Conservation (phyloP, 2,329 filamentous ascomycete genomes). For the Nigrospora sphaerica region DNA sequence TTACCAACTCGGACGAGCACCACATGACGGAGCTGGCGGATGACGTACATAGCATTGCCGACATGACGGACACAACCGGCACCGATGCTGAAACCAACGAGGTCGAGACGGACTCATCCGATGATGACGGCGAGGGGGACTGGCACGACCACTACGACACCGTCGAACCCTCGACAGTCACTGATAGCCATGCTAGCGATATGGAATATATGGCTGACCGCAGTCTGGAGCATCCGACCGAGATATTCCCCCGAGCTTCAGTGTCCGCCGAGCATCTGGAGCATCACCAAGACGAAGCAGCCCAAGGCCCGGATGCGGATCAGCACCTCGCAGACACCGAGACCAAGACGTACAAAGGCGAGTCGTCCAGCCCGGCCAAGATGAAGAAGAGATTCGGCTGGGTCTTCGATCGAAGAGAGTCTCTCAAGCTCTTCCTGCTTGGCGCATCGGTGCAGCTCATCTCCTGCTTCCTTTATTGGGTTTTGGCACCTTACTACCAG, state of each 20-base stretch:
- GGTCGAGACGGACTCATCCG: slow-evolving; percentile 29
- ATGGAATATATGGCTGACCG: slow-evolving; percentile 18
- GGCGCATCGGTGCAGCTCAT: too few relatives aligned
- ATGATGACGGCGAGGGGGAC: slow-evolving; percentile 13
- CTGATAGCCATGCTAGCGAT: slow-evolving; percentile 7
- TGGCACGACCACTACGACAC: slow-evolving; percentile 8
- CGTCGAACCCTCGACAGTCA: slow-evolving; percentile 7
- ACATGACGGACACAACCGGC: slow-evolving; percentile 27
- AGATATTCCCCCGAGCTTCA: slow-evolving; percentile 15
- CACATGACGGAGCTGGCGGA: slow-evolving; percentile 31
- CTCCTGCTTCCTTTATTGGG: too few relatives aligned
- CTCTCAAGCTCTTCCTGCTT: too few relatives aligned
- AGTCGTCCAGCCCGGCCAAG: too few relatives aligned
- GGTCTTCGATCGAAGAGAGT: too few relatives aligned
- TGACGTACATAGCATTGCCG: slow-evolving; percentile 41
- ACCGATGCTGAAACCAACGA: slow-evolving; percentile 42
- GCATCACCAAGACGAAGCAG: too few relatives aligned
- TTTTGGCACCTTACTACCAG: slow-evolving; percentile 1
- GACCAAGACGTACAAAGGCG: too few relatives aligned
- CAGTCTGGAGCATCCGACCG: slow-evolving; percentile 23
- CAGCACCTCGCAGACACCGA: too few relatives aligned
- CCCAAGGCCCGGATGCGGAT: too few relatives aligned
- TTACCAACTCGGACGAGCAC: slow-evolving; percentile 39
- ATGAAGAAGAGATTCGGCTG: too few relatives aligned
- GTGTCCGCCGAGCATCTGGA: too few relatives aligned